A percentile compares a stretch with the other conserved stretches of the same genome.
Evolutionary conservation across 148 eudicot species (phyloP).

Genomic region (Vaccinium corymbosum): DNA sequence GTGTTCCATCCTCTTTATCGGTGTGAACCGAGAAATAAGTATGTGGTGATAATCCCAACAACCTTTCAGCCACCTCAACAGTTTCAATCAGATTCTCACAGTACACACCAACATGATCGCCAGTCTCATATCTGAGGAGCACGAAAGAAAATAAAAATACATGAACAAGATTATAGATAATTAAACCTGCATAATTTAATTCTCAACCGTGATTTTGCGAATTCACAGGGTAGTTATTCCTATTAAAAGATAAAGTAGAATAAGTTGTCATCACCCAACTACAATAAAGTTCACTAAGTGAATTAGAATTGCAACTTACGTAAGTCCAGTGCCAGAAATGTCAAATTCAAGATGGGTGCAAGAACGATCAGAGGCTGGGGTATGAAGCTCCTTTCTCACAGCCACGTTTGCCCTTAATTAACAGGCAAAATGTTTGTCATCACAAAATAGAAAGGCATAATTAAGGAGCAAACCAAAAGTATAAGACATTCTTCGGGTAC

Average conservation of each 20-base stretch:
- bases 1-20: slow-evolving; percentile 82
- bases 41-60: slow-evolving; percentile 54
- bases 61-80: slow-evolving; percentile 79
- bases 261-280: not conserved
- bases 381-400: slow-evolving; percentile 83
- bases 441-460: slow-evolving; percentile 11
- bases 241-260: not conserved
- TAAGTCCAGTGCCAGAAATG: slow-evolving; percentile 69
- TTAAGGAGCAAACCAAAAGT: not conserved
- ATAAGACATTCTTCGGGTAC: slow-evolving; percentile 25
- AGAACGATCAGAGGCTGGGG: slow-evolving; percentile 88
- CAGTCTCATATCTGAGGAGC: slow-evolving; percentile 79
- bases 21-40: slow-evolving; percentile 76
- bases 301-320: slow-evolving; percentile 47
- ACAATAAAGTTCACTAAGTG: not conserved
- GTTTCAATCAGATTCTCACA: slow-evolving; percentile 71
- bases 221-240: not conserved
- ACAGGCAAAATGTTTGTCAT: not conserved
- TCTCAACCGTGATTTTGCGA: not conserved
- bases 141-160: slow-evolving; percentile 4
- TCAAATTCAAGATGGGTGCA: slow-evolving; percentile 96
- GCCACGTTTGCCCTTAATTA: slow-evolving; percentile 69
- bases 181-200: not conserved
- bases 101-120: slow-evolving; percentile 98
- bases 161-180: not conserved